Evolutionary conservation across 2,329 filamentous ascomycete species (phyloP), one percentile per base, ranked within the genome.

Genomic region (Aspergillus novofumigatus): DNA sequence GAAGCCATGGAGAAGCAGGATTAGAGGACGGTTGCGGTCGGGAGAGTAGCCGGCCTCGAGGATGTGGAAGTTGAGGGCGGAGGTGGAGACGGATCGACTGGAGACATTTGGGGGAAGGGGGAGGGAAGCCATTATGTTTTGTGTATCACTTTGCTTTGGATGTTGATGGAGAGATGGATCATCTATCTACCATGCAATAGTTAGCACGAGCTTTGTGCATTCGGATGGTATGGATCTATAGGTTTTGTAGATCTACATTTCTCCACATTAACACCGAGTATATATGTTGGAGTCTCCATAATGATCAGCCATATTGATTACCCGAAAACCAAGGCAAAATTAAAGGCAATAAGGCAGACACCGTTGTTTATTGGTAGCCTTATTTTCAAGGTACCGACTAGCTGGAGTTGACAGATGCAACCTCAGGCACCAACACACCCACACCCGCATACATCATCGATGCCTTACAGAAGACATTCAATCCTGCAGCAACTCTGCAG

Each of bases 1-100:
- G 60, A 83, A 90, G 41, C 87, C 87, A 70, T 88, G 86, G 50
- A 83, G 80, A 51, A 87, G 81, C 6, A 89, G 69, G 8, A 89
- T 72, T 10, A 89, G 77, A 1, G 85, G 85, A 6, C 75, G 77
- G 25, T 72, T 65, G 14, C 65, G 69, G 14, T 66, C 56, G 3
- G 74, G 69, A 26, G 71, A 68, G 38, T 75, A 68, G 45, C 84
- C 83, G 17, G 84, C 77, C 62, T 82, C 80, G 20, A 88, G 76
- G 38, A 85, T 69, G 70, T 90, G 86, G 70, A 84, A 86, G 23
- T 78, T 84, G 21, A 89, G 78, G 52, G 55, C 81, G 62, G 80
- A 81, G 49, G 84, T 85, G 65, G 82, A 77, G 61, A 88, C 67
- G 61, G 83, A 82, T 62, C 81, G 80, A 55, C 84, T 81, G 17